Base-by-base conservation (phyloP, 2,329 filamentous ascomycete genomes). In the Tothia fuscella region DNA sequence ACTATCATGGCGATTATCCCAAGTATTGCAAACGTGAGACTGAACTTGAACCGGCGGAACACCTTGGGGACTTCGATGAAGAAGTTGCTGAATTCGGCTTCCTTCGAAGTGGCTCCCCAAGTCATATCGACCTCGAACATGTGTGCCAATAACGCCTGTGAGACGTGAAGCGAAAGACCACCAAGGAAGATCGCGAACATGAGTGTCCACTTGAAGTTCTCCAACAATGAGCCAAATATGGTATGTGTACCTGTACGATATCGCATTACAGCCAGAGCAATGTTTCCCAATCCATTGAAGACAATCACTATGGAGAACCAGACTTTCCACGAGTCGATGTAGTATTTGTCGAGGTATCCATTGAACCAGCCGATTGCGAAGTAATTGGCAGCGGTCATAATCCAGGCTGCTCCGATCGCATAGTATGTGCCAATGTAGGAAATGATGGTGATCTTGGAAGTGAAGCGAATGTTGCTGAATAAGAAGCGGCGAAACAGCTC, bases 31-130 rank as follows among this genome's bases (percentile, higher is more conserved):
- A 72, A 66, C 19, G 67, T 19, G 50, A 70, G 73, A 20, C 67
- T 76, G 59, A 74, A 83, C 65, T 81, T 87, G 70, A 89, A 89
- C 59, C 76, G 78, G 62, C 78, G 80, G 38, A 89, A 58, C 30
- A 93, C 82, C 56, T 81, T 82, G 25, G 81, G 80, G 14, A 88
- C 74, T 56, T 91, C 85, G 46, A 84, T 81, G 63, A 88, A 89
- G 63, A 93, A 93, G 60, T 85, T 82, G 20, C 81, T 80, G 54
- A 81, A 78, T 52, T 86, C 80, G 38, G 76, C 75, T 64, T 93
- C 86, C 63, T 93, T 93, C 30, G 78, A 74, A 0, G 86, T 93
- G 1, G 84, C 67, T 22, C 66, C 70, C 71, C 66, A 74, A 19
- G 47, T 53, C 59, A 63, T 62, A 49, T 63, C 24, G 22, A 38